Conservation (phyloP, 192 early-diverging fungal genomes). For the Entophlyctis luteolus region DNA sequence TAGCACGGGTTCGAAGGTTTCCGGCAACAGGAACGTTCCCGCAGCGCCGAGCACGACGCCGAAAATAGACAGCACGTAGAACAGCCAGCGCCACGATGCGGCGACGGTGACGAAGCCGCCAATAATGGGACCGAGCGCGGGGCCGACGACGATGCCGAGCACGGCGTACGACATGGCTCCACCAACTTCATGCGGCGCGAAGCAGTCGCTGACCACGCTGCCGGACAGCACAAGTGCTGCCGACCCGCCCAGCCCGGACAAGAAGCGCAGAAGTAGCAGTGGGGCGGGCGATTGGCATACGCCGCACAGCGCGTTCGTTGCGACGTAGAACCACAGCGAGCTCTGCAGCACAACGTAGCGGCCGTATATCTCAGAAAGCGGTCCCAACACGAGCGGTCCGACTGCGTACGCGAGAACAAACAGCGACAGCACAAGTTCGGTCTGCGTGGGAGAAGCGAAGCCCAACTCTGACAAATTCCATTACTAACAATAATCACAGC, state of each 20-base stretch:
- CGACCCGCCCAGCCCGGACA: slow-evolving; percentile 44
- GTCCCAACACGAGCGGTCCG: slow-evolving; percentile 50
- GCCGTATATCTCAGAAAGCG: slow-evolving; percentile 48
- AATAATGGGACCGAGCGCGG: slow-evolving; percentile 48
- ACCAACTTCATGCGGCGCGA: slow-evolving; percentile 44
- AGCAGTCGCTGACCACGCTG: slow-evolving; percentile 52
- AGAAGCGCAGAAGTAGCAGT: slow-evolving; percentile 40
- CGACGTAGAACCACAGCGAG: slow-evolving; percentile 39
- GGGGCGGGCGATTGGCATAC: slow-evolving; percentile 30
- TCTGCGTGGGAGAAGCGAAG: slow-evolving; percentile 27
- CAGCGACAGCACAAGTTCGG: slow-evolving; percentile 41
- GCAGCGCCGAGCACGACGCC: slow-evolving; percentile 44
- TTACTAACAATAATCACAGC: no score
- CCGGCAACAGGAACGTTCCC: slow-evolving; percentile 52
- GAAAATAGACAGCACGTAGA: slow-evolving; percentile 55
- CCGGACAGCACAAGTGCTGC: slow-evolving; percentile 38
- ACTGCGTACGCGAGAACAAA: slow-evolving; percentile 47
- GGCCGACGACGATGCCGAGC: slow-evolving; percentile 46
- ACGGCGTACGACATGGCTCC: slow-evolving; percentile 50
- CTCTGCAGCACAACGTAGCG: slow-evolving; percentile 39
- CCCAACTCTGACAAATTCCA: no score
- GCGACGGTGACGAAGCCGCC: slow-evolving; percentile 51
- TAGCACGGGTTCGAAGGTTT: slow-evolving; percentile 33
- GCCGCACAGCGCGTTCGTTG: slow-evolving; percentile 45
- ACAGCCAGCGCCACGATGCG: slow-evolving; percentile 53